These are phyloP conservation scores for Rhynchospora breviuscula DNA, from an alignment of 176 grass and related monocot genomes.

Conservation along the genomic window DNA sequence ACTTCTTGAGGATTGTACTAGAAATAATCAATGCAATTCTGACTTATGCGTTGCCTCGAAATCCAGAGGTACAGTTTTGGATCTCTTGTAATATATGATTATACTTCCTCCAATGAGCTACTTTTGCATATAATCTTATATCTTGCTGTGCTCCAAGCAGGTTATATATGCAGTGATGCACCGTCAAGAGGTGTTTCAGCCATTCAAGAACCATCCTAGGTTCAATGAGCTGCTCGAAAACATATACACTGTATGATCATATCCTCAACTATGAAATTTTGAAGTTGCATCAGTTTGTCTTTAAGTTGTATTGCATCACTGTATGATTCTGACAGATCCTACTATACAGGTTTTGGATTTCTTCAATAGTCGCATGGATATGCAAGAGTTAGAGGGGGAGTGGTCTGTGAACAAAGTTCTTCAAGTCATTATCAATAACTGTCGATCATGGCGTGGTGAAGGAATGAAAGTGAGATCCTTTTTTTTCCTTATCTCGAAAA, in stretches of 20 bases:
- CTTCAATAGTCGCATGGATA: slow-evolving; percentile 98
- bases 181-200: slow-evolving; percentile 91
- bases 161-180: slow-evolving; percentile 99
- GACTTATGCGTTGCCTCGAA: slow-evolving; percentile 93
- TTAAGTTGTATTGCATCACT: not conserved
- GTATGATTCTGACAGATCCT: not conserved
- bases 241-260: slow-evolving; percentile 76
- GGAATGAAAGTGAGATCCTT: slow-evolving; percentile 77
- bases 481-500: not conserved
- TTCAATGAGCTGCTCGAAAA: slow-evolving; percentile 99
- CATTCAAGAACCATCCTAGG: slow-evolving; percentile 95
- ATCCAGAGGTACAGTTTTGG: slow-evolving; percentile 69
- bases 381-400: slow-evolving; percentile 78
- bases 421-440: slow-evolving; percentile 82
- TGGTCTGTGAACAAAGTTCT: slow-evolving; percentile 99
- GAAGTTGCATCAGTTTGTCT: not conserved
- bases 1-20: slow-evolving; percentile 95
- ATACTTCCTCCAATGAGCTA: slow-evolving; percentile 4
- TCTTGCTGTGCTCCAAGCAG: slow-evolving; percentile 29
- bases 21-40: slow-evolving; percentile 99
- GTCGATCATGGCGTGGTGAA: slow-evolving; percentile 89
- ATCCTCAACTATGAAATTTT: slow-evolving; percentile 4
- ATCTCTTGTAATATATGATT: slow-evolving; percentile 16
- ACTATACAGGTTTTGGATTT: slow-evolving; percentile 78
- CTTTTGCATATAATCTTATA: not conserved